These are phyloP conservation scores for Bodo saltans DNA, from an alignment of 78 protist genomes.

Conservation along the genomic window DNA sequence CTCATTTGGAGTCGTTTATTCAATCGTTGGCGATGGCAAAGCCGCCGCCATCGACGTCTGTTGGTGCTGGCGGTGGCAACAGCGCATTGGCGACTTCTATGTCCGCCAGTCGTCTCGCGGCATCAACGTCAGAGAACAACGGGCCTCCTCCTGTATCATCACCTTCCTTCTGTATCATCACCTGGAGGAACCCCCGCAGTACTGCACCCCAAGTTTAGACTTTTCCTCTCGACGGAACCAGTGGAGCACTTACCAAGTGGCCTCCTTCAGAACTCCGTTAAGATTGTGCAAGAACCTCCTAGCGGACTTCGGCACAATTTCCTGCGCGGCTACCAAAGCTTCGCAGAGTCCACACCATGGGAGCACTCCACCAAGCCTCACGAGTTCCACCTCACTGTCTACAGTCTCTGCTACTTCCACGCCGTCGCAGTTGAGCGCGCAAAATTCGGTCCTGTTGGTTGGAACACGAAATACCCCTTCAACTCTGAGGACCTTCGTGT, in stretches of 20 bases:
- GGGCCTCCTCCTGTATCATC: too few relatives aligned
- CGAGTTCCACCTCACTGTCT: slow-evolving; percentile 58
- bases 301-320: slow-evolving; percentile 64
- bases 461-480: slow-evolving; percentile 84
- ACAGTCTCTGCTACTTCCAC: slow-evolving; percentile 67
- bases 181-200: too few relatives aligned
- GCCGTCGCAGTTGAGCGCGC: slow-evolving; percentile 75
- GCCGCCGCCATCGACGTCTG: too few relatives aligned
- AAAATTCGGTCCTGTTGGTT: slow-evolving; percentile 79
- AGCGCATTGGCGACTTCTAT: too few relatives aligned
- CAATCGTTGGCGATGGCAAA: too few relatives aligned
- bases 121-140: too few relatives aligned
- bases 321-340: slow-evolving; percentile 45
- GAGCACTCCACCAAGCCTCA: slow-evolving; percentile 47
- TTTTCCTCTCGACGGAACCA: slow-evolving; percentile 18
- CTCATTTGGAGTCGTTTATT: slow-evolving; percentile 52
- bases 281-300: slow-evolving; percentile 76
- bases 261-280: slow-evolving; percentile 48
- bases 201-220: not conserved
- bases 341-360: slow-evolving; percentile 51
- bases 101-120: too few relatives aligned
- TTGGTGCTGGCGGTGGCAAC: too few relatives aligned
- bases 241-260: slow-evolving; percentile 50
- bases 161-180: too few relatives aligned
- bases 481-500: slow-evolving; percentile 68